Percentiles rank a stretch among this genome's conserved stretches.
Evolutionary conservation across 2,329 filamentous ascomycete species (phyloP).

Genomic region (Periconia sp.): DNA sequence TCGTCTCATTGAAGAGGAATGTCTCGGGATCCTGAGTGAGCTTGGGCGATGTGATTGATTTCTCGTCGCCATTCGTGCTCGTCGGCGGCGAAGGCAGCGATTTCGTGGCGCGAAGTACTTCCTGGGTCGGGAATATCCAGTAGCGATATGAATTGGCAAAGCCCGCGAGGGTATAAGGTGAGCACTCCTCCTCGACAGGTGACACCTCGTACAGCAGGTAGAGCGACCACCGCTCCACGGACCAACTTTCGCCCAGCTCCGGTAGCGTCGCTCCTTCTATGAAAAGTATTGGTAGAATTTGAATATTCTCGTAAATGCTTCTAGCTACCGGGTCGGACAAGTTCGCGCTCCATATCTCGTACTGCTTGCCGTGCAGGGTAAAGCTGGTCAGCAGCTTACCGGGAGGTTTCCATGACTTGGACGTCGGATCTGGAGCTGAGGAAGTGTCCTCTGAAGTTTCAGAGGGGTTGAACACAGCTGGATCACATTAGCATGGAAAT

Average conservation of each 20-base stretch:
- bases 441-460: constrained; percentile 27
- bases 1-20: constrained; percentile 33
- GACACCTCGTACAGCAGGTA: constrained; percentile 69
- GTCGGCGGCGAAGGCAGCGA: constrained; percentile 39
- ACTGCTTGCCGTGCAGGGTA: constrained; percentile 65
- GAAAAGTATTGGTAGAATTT: constrained; percentile 83
- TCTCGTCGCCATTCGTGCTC: constrained; percentile 44
- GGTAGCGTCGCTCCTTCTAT: constrained; percentile 92
- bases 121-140: constrained; percentile 65
- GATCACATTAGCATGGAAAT: constrained; percentile 4
- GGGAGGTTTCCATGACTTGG: constrained; percentile 68
- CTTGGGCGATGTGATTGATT: constrained; percentile 41
- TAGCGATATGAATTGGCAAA: constrained; percentile 92
- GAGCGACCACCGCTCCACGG: constrained; percentile 84
- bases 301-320: constrained; percentile 77
- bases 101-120: constrained; percentile 46
- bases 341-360: constrained; percentile 84
- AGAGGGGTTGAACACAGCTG: constrained; percentile 71
- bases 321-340: constrained; percentile 73
- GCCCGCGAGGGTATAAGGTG: constrained; percentile 77
- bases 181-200: constrained; percentile 29
- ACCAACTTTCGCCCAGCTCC: constrained; percentile 71
- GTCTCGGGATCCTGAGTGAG: constrained; percentile 37
- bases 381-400: constrained; percentile 74
- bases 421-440: constrained; percentile 20